These are phyloP conservation scores for Rhizophlyctis rosea DNA, from an alignment of 192 early-diverging fungal genomes.

Conservation along the genomic window DNA sequence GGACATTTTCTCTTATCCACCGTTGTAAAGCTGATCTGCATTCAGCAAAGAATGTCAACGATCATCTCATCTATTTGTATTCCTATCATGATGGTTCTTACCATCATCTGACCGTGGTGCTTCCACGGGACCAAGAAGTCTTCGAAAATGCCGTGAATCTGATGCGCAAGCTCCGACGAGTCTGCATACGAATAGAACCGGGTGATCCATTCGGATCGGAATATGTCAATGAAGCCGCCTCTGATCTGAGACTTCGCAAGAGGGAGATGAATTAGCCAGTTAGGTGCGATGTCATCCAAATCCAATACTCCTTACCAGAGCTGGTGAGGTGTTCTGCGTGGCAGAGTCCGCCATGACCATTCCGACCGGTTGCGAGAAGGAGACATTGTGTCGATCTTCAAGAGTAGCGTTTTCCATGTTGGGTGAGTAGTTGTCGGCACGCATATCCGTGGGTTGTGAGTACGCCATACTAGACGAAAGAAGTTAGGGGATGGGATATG, in stretches of 20 bases:
- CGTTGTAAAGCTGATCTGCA: constrained; percentile 57
- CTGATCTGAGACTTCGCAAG: constrained; percentile 13
- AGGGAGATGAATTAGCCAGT: not conserved
- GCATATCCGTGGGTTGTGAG: constrained; percentile 48
- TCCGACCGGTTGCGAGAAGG: constrained; percentile 47
- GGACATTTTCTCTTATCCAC: constrained; percentile 67
- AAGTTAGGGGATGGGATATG: too few species aligned
- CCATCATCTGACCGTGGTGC: not conserved
- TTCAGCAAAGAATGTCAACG: too few species aligned
- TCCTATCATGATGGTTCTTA: not conserved
- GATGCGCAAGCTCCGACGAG: constrained; percentile 18
- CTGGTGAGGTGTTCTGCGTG: constrained; percentile 6
- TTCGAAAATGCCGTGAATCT: constrained; percentile 23
- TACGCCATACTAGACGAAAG: constrained; percentile 34
- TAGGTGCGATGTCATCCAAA: not conserved
- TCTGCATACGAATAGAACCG: constrained; percentile 36
- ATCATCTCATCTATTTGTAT: not conserved
- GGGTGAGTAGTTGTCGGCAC: constrained; percentile 23
- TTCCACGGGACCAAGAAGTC: constrained; percentile 45
- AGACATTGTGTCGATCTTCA: too few species aligned
- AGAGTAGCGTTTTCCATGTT: constrained; percentile 16
- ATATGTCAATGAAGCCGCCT: constrained; percentile 34
- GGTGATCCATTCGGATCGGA: constrained; percentile 36
- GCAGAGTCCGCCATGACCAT: constrained; percentile 4
- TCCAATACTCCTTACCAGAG: not conserved